Evolutionary conservation across 106 monocot species (phyloP).

Genomic region (Apostasia ramifera): DNA sequence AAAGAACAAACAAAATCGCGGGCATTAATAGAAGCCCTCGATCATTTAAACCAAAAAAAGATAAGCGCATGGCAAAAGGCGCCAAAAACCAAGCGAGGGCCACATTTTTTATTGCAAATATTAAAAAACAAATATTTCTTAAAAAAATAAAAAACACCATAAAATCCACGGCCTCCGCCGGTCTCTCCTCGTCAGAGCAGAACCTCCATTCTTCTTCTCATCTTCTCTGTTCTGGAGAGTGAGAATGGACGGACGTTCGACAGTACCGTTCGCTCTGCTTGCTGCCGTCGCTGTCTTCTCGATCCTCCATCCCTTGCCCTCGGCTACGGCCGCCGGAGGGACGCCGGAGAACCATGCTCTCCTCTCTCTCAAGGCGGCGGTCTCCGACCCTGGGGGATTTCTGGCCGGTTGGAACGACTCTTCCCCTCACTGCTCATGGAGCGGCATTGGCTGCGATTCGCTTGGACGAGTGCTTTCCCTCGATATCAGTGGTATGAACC

Average conservation of each 20-base stretch:
- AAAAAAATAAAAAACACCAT: not conserved
- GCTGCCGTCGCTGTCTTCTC: not conserved
- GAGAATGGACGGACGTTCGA: not conserved
- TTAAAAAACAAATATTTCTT: not conserved
- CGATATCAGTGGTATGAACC: slow-evolving; percentile 45
- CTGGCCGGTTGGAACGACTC: slow-evolving; percentile 7
- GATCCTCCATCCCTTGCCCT: not conserved
- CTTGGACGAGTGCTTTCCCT: slow-evolving; percentile 27
- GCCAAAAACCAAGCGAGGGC: too few relatives aligned
- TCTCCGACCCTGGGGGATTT: not conserved
- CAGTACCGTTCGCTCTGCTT: not conserved
- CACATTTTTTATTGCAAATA: too few relatives aligned
- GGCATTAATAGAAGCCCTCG: too few relatives aligned
- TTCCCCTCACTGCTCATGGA: slow-evolving; percentile 12
- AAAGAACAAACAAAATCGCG: too few relatives aligned
- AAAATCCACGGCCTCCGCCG: not conserved
- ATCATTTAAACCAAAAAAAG: too few relatives aligned
- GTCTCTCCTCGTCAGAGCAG: not conserved
- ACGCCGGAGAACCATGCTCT: not conserved
- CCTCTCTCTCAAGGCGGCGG: not conserved
- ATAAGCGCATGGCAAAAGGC: too few relatives aligned
- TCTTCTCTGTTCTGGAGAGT: not conserved
- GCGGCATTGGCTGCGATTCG: slow-evolving; percentile 3
- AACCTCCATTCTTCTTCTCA: too few relatives aligned
- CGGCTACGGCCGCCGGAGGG: not conserved